Base-by-base conservation (phyloP, 148 eudicot genomes). In the Silene conica region DNA sequence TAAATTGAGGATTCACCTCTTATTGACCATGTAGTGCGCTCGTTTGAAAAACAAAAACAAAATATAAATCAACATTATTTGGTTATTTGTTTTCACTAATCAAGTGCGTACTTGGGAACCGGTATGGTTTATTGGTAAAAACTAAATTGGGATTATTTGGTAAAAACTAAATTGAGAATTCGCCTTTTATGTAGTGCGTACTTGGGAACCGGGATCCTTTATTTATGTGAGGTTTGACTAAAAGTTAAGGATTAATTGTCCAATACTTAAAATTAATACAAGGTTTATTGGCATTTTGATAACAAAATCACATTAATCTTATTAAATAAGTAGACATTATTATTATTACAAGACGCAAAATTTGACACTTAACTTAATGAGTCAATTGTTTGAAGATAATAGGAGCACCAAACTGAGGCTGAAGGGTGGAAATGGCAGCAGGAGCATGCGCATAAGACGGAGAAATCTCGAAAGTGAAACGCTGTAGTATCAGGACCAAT, bases 391-490 rank as follows among this genome's bases (percentile, higher is more conserved):
- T 55, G 1, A 76, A 76, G 6, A 46, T 69, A 4, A 69, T 23
- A 1, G 54, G 79, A 25, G 79, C 73, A 22, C 69, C 73, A 19
- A 61, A 59, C 54, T 59, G 69, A 16, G 74, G 74, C 0, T 25
- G 52, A 60, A 76, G 67, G 28, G 67, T 10, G 19, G 13, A 19
- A 23, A 58, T 16, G 23, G 45, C 6, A 0, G 6, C 6, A 23
- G 78, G 72, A 0, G 73, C 78, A 68, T 75, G 78, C 23, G 7
- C 72, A 67, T 75, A 75, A 31, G 77, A 52, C 16, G 72, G 65
- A 1, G 72, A 76, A 67, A 76, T 65, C 67, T 67, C 72, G 26
- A 76, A 58, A 16, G 26, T 22, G 25, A 67, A 67, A 4, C 57
- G 46, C 45, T 76, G 48, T 46, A 68, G 19, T 10, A 76, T 54